Base-by-base conservation (phyloP, 2,329 filamentous ascomycete species). In the Hyphodiscus sp. region DNA sequence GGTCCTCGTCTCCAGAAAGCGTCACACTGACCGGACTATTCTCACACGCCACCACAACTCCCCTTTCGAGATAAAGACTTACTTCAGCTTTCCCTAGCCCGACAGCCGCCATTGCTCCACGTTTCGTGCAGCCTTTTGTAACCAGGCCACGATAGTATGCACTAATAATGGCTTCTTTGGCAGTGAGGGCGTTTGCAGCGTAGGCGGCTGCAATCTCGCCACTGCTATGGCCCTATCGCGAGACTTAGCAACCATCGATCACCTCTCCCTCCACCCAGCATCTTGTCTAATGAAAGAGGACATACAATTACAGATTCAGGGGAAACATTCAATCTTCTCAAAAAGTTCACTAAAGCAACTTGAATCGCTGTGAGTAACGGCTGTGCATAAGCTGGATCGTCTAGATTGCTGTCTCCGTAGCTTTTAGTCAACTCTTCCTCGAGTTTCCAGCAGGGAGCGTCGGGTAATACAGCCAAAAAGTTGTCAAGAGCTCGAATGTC, bases 61-160 rank as follows among this genome's bases (percentile, higher is more conserved):
- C 53, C 19, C 20, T 20, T 2, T 20, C 26, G 6, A 58, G 51
- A 49, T 44, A 20, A 67, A 23, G 52, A 0, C 61, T 57, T 9
- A 68, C 70, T 15, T 50, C 47, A 3, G 51, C 47, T 6, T 29
- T 8, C 1, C 59, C 58, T 2, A 70, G 67, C 0, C 72, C 74
- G 0, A 72, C 74, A 0, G 76, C 76, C 42, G 79, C 61, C 78
- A 81, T 81, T n/a, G 23, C 51, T 0, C 79, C 79, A 3, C 65
- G 19, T 6, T 5, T 44, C 11, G 20, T 41, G 18, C 20, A 16
- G 1, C 19, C 16, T 15, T 9, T 16, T 11, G 20, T 18, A n/a
- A 15, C 20, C 18, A 19, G 15, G 4, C 65, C 57, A 50, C 68
- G 49, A 55, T 63, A 57, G 59, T 79, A 81, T 1, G 77, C 77